Percentiles rank a stretch among this genome's conserved stretches.
Evolutionary conservation across 768 basidiomycete genomes (phyloP).

Genomic region (Auricularia sp.): DNA sequence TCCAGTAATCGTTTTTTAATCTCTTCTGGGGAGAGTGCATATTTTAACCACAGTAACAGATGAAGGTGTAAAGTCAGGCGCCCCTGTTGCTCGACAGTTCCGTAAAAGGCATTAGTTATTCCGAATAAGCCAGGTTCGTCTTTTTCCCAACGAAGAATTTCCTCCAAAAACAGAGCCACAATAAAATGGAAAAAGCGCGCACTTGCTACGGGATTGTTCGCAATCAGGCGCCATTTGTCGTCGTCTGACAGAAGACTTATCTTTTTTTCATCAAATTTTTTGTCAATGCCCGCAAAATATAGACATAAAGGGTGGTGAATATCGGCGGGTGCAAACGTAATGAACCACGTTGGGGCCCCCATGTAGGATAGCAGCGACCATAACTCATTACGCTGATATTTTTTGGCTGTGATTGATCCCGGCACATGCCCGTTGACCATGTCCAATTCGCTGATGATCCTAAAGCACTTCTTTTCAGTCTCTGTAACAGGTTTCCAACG

Average conservation of each 20-base stretch:
- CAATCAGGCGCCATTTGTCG: neutral
- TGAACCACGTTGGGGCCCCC: constrained; percentile 19
- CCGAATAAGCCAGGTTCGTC: constrained; percentile 22
- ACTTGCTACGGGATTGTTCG: constrained; percentile 4
- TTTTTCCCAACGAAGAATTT: neutral
- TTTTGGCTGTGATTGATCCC: constrained; percentile 18
- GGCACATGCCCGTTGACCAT: constrained; percentile 5
- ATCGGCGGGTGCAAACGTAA: constrained; percentile 26
- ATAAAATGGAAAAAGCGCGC: constrained; percentile 4
- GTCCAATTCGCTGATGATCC: neutral
- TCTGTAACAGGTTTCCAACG: neutral
- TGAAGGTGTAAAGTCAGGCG: constrained; percentile 30
- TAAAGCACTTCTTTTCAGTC: constrained; percentile 1
- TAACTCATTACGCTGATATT: constrained; percentile 14
- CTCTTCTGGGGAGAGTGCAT: neutral
- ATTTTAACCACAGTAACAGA: constrained; percentile 26
- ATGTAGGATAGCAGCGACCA: neutral
- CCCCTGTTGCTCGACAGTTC: constrained; percentile 33
- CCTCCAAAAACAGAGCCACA: neutral
- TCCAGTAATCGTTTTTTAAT: constrained; percentile 29
- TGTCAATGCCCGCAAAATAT: constrained; percentile 22
- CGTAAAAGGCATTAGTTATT: constrained; percentile 24
- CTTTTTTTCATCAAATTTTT: constrained; percentile 13
- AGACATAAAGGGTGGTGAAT: constrained; percentile 23
- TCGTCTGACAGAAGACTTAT: constrained; percentile 3